Percentiles rank a stretch among this genome's conserved stretches.
These are phyloP conservation scores for Terfezia claveryi DNA, from an alignment of 495 filamentous ascomycete species.

Conservation along the genomic window DNA sequence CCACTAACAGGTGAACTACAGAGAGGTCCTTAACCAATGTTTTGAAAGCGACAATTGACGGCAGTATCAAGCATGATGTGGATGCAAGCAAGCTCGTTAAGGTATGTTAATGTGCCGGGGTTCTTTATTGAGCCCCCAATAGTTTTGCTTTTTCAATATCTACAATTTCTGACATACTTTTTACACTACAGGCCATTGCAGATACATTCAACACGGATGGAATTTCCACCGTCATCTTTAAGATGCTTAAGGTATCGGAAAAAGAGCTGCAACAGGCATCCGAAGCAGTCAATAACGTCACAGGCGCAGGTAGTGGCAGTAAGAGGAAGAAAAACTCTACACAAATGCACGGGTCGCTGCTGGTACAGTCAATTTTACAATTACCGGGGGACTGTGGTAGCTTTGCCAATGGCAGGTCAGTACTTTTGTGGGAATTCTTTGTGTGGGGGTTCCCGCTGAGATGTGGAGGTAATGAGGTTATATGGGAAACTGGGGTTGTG, in stretches of 20 bases:
- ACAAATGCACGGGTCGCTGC: slow-evolving; percentile 35
- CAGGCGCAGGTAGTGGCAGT: slow-evolving; percentile 5
- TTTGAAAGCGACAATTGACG: slow-evolving; percentile 22
- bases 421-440: too few relatives aligned
- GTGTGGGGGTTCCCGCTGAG: too few relatives aligned
- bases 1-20: too few relatives aligned
- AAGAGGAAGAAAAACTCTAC: slow-evolving; percentile 25
- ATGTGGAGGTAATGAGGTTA: too few relatives aligned
- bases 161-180: too few relatives aligned
- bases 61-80: slow-evolving; percentile 39
- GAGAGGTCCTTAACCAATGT: too few relatives aligned
- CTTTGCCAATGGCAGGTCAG: slow-evolving; percentile 23
- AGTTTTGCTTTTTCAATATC: background rate
- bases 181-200: slow-evolving; percentile 6
- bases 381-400: slow-evolving; percentile 34
- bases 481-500: too few relatives aligned
- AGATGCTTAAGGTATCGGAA: slow-evolving; percentile 13
- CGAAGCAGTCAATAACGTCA: background rate
- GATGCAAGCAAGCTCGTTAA: slow-evolving; percentile 21
- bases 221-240: slow-evolving; percentile 11
- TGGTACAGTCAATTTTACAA: slow-evolving; percentile 43
- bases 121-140: background rate
- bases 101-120: slow-evolving; percentile 2
- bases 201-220: slow-evolving; percentile 8
- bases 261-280: slow-evolving; percentile 4